A percentile compares a stretch with the other conserved stretches of the same genome.
phyloP scores from a whole-genome alignment of 179 eudicot genomes.

The Spinacia oleracea region DNA sequence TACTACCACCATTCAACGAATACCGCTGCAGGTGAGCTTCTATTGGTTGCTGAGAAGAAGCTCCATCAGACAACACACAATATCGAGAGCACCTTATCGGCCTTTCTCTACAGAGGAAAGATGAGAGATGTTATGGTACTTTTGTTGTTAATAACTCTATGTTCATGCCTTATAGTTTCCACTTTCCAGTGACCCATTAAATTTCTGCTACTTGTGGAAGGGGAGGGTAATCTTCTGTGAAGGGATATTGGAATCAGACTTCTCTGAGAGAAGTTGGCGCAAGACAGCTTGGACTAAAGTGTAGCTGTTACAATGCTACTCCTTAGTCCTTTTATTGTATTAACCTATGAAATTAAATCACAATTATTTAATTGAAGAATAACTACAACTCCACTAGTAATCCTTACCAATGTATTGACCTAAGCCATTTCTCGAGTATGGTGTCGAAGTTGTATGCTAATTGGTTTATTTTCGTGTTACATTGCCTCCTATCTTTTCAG shows the following conservation, averaged over 20 bases:
- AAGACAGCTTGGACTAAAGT: not conserved
- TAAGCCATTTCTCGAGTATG: not conserved
- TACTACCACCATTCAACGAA: no score
- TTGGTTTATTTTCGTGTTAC: not conserved
- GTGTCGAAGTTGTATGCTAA: not conserved
- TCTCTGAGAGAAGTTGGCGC: not conserved
- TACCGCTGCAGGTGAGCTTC: no score
- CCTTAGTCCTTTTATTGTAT: not conserved
- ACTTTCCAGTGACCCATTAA: no score
- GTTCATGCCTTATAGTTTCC: no score
- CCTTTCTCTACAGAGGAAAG: no score
- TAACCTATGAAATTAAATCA: not conserved
- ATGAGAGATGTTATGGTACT: no score
- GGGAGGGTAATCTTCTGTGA: not conserved
- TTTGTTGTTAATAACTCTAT: no score
- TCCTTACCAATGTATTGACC: not conserved
- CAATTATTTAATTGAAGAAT: not conserved
- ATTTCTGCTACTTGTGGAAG: no score
- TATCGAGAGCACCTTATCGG: no score
- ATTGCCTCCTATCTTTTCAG: not conserved
- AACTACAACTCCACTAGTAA: not conserved
- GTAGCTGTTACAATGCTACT: not conserved
- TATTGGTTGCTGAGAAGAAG: no score
- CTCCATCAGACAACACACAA: no score
- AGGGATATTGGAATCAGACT: no score